Evolutionary conservation across 257 asterid genomes (phyloP), one percentile per base, ranked within the genome.

Genomic region (Ajuga chamaepitys): DNA sequence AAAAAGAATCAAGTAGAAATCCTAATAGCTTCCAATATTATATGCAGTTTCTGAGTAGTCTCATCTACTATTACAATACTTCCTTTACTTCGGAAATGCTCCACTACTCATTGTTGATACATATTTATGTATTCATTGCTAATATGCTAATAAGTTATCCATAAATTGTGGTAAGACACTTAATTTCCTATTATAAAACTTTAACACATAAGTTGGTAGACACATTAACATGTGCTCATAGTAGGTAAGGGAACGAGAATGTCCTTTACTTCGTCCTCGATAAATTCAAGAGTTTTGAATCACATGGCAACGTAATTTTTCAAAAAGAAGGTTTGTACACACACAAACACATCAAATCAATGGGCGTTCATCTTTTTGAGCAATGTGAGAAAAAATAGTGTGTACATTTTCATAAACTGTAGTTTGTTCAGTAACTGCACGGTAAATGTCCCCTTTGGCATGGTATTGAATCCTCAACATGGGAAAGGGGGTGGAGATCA

Each of bases 1-100:
- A 1, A 24, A 56, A 55, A 28, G 26, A 28, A 55, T 55, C 72
- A 26, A 26, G 48, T 48, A 42, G 63, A 32, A 60, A 51, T 51
- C 68, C 47, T 50, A 53, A 48, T 69, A 25, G 63, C 58, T 14
- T 48, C 55, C 54, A 35, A 46, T 34, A 22, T 59, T 25, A 22
- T 60, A 37, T 40, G 38, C 67, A 46, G 53, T 16, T 26, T 47
- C n/a, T 35, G 50, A 45, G 18, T 34, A 9, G 7, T 55, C 62
- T 24, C 25, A 7, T 22, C n/a, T n/a, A n/a, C n/a, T n/a, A n/a
- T n/a, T n/a, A n/a, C n/a, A n/a, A n/a, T n/a, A n/a, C n/a, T n/a
- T n/a, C n/a, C n/a, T n/a, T n/a, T n/a, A n/a, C n/a, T n/a, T n/a
- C n/a, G n/a, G n/a, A n/a, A n/a, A n/a, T n/a, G n/a, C n/a, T n/a